phyloP scores from a whole-genome alignment of 2,329 filamentous ascomycete species.

The Sporothrix brasiliensis region DNA sequence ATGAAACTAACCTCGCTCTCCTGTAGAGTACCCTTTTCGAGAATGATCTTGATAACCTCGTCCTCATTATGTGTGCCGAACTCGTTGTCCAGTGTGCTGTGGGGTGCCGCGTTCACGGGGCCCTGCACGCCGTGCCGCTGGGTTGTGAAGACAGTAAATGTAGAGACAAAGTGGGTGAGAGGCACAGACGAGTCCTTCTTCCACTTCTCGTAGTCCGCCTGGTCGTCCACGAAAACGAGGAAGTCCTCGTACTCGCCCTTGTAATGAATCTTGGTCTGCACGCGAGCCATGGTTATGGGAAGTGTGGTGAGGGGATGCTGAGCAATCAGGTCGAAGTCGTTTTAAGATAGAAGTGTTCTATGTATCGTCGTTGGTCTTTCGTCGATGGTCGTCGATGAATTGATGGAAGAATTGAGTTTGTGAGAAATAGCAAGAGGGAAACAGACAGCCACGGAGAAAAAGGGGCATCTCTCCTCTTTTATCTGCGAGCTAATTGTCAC shows the following conservation, averaged over 20 bases:
- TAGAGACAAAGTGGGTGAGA: slow-evolving; percentile 79
- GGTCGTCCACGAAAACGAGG: slow-evolving; percentile 62
- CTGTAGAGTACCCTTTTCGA: slow-evolving; percentile 74
- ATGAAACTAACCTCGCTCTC: slow-evolving; percentile 54
- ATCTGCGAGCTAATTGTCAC: slow-evolving; percentile 5
- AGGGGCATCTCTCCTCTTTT: slow-evolving; percentile 15
- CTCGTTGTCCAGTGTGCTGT: slow-evolving; percentile 75
- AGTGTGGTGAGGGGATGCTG: not conserved
- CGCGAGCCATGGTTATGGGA: slow-evolving; percentile 64
- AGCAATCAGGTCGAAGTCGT: not conserved
- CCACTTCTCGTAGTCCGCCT: slow-evolving; percentile 75
- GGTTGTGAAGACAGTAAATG: slow-evolving; percentile 87
- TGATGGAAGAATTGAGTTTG: not conserved
- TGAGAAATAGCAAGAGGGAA: not conserved
- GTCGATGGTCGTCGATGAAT: slow-evolving; percentile 9
- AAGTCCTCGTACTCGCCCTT: slow-evolving; percentile 69
- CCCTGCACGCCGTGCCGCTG: slow-evolving; percentile 89
- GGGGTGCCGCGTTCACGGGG: slow-evolving; percentile 73
- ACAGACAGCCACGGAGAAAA: not conserved
- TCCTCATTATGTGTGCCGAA: slow-evolving; percentile 83
- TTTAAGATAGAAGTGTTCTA: not conserved
- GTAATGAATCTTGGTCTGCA: slow-evolving; percentile 79
- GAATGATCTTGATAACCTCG: slow-evolving; percentile 77
- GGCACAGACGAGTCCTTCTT: slow-evolving; percentile 76
- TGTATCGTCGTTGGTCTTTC: not conserved